Conservation (phyloP, 179 eudicot species). For the Heliamphora ciliata region DNA sequence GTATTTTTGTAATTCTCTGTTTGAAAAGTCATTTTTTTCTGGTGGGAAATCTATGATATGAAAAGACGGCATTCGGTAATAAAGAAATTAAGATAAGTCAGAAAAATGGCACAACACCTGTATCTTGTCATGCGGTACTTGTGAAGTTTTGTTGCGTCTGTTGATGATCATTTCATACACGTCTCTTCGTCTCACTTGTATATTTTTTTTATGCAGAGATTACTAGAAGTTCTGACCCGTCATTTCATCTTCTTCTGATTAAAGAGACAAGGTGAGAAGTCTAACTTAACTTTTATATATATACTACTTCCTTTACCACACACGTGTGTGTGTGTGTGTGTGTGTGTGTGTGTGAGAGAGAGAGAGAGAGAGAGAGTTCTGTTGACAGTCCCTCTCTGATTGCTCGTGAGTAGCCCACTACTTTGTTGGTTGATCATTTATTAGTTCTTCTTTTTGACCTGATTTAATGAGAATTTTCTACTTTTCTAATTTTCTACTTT, state of each 20-base stretch:
- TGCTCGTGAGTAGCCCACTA: conserved; percentile 38
- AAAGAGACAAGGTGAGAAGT: conserved; percentile 19
- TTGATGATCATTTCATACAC: not conserved
- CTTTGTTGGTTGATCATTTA: conserved; percentile 44
- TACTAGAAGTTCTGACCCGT: conserved; percentile 18
- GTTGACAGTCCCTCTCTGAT: conserved; percentile 11
- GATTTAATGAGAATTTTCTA: conserved; percentile 14
- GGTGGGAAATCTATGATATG: not conserved
- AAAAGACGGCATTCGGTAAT: not conserved
- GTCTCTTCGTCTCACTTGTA: conserved; percentile 2
- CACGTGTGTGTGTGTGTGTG: not conserved
- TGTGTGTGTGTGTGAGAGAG: not conserved
- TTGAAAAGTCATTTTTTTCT: conserved; percentile 4
- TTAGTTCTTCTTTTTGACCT: conserved; percentile 26
- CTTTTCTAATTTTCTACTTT: conserved; percentile 22
- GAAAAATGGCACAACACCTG: conserved; percentile 13
- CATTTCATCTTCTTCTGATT: conserved; percentile 8
- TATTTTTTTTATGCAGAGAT: conserved; percentile 22
- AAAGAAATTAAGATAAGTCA: not conserved
- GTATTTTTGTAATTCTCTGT: not conserved
- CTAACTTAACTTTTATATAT: not conserved
- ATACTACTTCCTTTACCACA: not conserved
- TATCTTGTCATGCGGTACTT: conserved; percentile 21
- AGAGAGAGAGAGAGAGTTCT: conserved; percentile 13
- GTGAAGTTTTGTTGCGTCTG: conserved; percentile 22